Conservation (phyloP, 306 rosid species). For the Crotalaria pallida region DNA sequence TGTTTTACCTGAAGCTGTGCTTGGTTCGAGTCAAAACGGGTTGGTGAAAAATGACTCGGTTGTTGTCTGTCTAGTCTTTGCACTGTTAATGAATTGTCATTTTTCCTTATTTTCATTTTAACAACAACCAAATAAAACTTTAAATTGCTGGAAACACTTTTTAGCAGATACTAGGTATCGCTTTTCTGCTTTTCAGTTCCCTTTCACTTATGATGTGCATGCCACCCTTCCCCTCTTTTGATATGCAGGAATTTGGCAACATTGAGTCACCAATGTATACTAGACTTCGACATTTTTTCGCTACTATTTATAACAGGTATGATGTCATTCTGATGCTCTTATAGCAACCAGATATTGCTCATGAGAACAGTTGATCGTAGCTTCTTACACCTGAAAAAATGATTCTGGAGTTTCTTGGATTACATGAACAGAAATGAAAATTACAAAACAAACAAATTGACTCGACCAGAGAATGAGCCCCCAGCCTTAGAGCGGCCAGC, state of each 20-base stretch:
- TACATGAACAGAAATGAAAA: neutral
- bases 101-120: neutral
- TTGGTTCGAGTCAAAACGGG: neutral
- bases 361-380: neutral
- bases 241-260: constrained; percentile 84
- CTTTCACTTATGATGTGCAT: neutral
- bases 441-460: neutral
- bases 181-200: constrained; percentile 9
- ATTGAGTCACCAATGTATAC: constrained; percentile 84
- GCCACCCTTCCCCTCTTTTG: neutral
- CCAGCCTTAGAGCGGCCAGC: neutral
- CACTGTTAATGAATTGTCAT: neutral
- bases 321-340: neutral
- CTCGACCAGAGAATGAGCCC: neutral
- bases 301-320: constrained; percentile 75
- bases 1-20: neutral
- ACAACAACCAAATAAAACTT: neutral
- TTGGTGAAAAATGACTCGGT: neutral
- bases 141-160: neutral
- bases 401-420: neutral
- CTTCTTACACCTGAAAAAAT: neutral
- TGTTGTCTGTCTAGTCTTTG: neutral
- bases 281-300: constrained; percentile 65
- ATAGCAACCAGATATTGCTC: neutral
- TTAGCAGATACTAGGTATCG: neutral